These are phyloP conservation scores for Plasmodium knowlesi DNA, from an alignment of 169 alveolate species.

Conservation along the genomic window DNA sequence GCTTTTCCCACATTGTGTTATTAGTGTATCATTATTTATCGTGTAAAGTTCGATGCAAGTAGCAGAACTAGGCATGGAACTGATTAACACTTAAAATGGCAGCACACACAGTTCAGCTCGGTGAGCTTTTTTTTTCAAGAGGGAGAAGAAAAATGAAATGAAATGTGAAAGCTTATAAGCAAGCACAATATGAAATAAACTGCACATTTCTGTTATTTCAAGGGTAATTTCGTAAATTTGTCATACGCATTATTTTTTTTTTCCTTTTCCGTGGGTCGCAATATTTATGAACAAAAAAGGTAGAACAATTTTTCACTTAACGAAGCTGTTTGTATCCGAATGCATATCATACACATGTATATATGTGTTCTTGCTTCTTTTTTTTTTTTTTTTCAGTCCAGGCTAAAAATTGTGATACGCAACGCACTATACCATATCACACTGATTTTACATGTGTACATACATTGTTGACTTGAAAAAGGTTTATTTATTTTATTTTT, in stretches of 20 bases:
- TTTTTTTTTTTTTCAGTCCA: conserved; percentile 6
- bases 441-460: conserved; percentile 24
- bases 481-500: neutral
- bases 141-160: neutral
- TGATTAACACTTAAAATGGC: neutral
- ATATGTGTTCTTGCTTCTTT: neutral
- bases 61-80: neutral
- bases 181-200: neutral
- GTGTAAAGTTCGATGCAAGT: neutral
- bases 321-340: neutral
- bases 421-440: neutral
- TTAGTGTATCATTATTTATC: neutral
- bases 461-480: conserved; percentile 15
- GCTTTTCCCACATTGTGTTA: neutral
- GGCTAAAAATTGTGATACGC: neutral
- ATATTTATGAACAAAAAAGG: neutral
- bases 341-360: neutral
- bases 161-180: neutral
- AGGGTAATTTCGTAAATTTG: neutral
- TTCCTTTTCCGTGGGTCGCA: neutral
- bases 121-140: neutral
- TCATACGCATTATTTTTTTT: neutral
- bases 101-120: neutral
- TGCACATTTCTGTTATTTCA: conserved; percentile 58
- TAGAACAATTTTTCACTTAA: conserved; percentile 11